These are phyloP conservation scores for Leucosporidium scottii DNA, from an alignment of 768 basidiomycete species.

Conservation along the genomic window DNA sequence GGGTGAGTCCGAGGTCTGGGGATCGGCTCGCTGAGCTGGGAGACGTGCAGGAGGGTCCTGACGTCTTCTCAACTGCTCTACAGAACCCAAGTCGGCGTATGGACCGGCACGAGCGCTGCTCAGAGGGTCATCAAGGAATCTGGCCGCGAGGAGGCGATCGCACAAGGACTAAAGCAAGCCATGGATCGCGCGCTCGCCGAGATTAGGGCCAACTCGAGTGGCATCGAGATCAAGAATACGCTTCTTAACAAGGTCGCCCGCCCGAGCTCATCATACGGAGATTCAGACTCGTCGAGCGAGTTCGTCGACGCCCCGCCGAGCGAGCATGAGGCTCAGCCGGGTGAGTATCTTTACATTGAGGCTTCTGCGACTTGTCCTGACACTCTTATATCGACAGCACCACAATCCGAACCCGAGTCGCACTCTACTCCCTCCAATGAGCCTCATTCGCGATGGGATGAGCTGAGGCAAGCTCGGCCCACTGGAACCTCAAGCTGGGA, in stretches of 20 bases:
- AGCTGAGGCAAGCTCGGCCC: neutral
- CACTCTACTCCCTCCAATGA: too few relatives aligned
- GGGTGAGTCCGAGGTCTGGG: neutral
- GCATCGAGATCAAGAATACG: too few relatives aligned
- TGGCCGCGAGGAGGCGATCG: neutral
- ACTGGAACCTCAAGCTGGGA: neutral
- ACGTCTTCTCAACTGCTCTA: neutral
- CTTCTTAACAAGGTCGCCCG: too few relatives aligned
- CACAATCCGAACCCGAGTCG: neutral
- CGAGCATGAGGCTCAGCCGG: neutral
- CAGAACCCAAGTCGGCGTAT: neutral
- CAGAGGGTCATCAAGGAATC: neutral
- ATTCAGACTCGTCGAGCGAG: neutral
- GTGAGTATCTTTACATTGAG: too few relatives aligned
- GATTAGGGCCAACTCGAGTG: too few relatives aligned
- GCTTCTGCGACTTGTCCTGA: too few relatives aligned
- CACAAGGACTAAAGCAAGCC: neutral
- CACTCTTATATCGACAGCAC: neutral
- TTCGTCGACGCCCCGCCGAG: neutral
- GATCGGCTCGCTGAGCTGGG: neutral
- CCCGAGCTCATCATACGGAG: neutral
- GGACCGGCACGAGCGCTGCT: neutral
- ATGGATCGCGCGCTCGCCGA: neutral
- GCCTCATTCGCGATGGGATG: neutral
- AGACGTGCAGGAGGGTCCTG: neutral